These are phyloP conservation scores for Lichtheimia hyalospora DNA, from an alignment of 371 early-diverging fungal genomes.

Conservation along the genomic window DNA sequence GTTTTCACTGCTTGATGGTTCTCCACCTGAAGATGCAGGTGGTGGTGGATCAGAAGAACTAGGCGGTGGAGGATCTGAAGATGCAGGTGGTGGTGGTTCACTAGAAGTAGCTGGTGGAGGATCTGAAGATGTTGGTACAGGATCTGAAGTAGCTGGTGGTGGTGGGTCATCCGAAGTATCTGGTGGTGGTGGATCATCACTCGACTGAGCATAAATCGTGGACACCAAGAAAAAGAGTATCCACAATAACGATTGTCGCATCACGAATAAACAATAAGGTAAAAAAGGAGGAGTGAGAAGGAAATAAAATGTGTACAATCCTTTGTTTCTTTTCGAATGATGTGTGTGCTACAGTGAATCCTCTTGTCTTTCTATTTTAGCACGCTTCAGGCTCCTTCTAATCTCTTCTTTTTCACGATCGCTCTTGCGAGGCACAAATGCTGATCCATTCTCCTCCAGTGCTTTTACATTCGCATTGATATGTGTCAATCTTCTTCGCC, in stretches of 20 bases:
- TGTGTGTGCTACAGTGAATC: constrained; percentile 7
- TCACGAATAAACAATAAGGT: constrained; percentile 4
- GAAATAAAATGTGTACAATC: constrained; percentile 1
- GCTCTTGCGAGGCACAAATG: constrained; percentile 57
- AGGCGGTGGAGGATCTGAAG: too few species aligned
- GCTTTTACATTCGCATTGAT: constrained; percentile 12
- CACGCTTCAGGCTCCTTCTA: constrained; percentile 34
- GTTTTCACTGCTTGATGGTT: not conserved
- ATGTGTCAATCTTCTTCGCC: constrained; percentile 34
- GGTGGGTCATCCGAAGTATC: constrained; percentile 8
- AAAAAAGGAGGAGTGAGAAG: constrained; percentile 8
- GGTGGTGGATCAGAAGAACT: not conserved
- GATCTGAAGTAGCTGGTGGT: constrained; percentile 10
- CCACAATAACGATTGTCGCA: not conserved
- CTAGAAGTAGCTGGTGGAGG: constrained; percentile 4
- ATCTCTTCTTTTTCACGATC: constrained; percentile 59
- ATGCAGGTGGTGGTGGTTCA: constrained; percentile 1
- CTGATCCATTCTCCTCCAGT: constrained; percentile 30
- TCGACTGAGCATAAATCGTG: not conserved
- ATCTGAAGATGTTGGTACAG: constrained; percentile 1
- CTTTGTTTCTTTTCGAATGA: constrained; percentile 6
- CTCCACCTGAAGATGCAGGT: not conserved
- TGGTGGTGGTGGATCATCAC: not conserved
- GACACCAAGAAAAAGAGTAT: not conserved
- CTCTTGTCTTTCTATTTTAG: constrained; percentile 31